Evolutionary conservation across 2,329 filamentous ascomycete species (phyloP), one percentile per base, ranked within the genome.

Genomic region (Aspergillus aculeatinus): DNA sequence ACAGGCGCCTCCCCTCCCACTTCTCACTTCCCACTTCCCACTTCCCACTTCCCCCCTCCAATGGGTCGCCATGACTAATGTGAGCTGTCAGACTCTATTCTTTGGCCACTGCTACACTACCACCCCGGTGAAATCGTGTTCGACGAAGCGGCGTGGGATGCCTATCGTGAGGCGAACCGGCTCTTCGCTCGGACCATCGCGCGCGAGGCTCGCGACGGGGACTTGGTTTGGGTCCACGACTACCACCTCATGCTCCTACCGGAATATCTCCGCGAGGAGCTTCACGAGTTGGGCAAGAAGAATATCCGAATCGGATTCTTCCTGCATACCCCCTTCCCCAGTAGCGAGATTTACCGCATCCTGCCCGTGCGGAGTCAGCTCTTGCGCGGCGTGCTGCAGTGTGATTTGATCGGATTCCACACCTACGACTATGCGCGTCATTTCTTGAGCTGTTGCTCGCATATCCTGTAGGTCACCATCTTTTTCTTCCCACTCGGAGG

Each of bases 291-390:
- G 53, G 84, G 83, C 63, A 92, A 89, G 80, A 91, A 93, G 80
- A 96, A 97, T 67, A 88, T 98, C 78, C 96, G 96, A 82, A 95
- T 99, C 70, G 95, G 94, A 67, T 98, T 98, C 84, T 99, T 98
- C 83, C 81, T 98, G 39, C 95, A 99, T 77, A 98, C 95, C 0
- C 94, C 95, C 0, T 99, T 98, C 79, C 95, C 95, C 11, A 96
- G 91, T 75, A 96, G 91, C 68, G 94, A 98, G 78, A 96, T 98
- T 72, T 98, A 97, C 79, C 88, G 95, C 64, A 97, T 98, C 67
- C 82, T 98, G 6, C 95, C 95, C 0, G 94, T 98, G 33, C 87
- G 95, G 64, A 92, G 96, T 74, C 89, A 92, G 70, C 88, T 98
- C 52, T 84, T 99, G 49, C 84, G 89, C 52, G 93, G 95, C 58